Evolutionary conservation across 1,284 basidiomycete species (phyloP).

Genomic region (Boletus mariae): DNA sequence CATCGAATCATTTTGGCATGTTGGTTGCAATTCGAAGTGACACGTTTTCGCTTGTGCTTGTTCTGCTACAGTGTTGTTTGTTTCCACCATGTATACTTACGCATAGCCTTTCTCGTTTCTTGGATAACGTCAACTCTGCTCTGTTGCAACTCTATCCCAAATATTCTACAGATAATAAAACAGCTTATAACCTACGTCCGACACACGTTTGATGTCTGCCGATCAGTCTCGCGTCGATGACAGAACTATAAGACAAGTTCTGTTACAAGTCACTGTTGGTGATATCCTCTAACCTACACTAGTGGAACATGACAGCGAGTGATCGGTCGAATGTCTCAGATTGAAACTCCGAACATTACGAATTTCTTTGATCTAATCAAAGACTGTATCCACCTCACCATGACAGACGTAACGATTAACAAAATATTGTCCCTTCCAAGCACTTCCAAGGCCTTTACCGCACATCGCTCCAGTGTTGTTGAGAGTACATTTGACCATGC

Average conservation of each 20-base stretch:
- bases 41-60: background rate
- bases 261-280: too few species aligned
- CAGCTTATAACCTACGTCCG: background rate
- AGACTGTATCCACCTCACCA: conserved; percentile 1
- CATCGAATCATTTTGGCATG: background rate
- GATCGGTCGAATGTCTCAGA: background rate
- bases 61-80: background rate
- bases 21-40: background rate
- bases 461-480: conserved; percentile 35
- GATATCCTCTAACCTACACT: too few species aligned
- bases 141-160: background rate
- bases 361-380: background rate
- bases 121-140: background rate
- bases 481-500: conserved; percentile 24
- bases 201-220: too few species aligned
- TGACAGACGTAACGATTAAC: conserved; percentile 20
- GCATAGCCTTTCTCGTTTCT: background rate
- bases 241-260: too few species aligned
- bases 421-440: conserved; percentile 50
- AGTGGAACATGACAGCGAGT: too few species aligned
- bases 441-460: conserved; percentile 51
- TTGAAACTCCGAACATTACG: background rate
- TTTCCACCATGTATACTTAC: background rate
- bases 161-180: background rate
- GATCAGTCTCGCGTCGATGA: too few species aligned